Evolutionary conservation across 1,139 yeast genomes (phyloP).

Genomic region (Yamadazyma kanchanaburiensis): DNA sequence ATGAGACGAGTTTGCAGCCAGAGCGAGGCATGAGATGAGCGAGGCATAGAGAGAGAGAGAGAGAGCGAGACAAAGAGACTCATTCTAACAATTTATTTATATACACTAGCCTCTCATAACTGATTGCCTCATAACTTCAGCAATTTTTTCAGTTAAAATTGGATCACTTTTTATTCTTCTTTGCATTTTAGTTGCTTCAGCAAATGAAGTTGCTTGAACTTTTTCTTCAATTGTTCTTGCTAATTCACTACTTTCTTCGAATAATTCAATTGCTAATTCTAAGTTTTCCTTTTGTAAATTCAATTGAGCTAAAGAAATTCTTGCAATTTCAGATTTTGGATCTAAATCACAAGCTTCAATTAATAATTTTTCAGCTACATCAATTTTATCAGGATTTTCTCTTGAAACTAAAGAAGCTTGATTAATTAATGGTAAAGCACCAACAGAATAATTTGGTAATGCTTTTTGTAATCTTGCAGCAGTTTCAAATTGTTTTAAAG

Average conservation of each 20-base stretch:
- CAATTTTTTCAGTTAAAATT: conserved; percentile 44
- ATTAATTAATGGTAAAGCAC: conserved; percentile 87
- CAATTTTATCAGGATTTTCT: conserved; percentile 51
- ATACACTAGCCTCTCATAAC: no score
- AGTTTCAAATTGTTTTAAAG: conserved; percentile 80
- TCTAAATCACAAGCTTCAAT: conserved; percentile 78
- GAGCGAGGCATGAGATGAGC: no score
- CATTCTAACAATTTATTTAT: no score
- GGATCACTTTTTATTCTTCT: conserved; percentile 68
- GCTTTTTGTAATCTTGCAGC: conserved; percentile 82
- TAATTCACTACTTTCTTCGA: conserved; percentile 77
- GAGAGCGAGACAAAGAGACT: no score
- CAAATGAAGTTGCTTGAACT: conserved; percentile 86
- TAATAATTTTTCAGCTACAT: conserved; percentile 65
- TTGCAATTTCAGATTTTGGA: conserved; percentile 85
- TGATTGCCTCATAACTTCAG: conserved; percentile 40
- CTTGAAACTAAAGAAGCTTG: conserved; percentile 76
- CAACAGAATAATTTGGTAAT: conserved; percentile 59
- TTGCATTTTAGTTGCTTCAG: conserved; percentile 88
- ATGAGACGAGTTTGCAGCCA: no score
- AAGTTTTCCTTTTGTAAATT: conserved; percentile 79
- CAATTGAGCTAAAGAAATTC: conserved; percentile 86
- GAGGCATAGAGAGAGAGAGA: no score
- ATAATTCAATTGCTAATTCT: conserved; percentile 76
- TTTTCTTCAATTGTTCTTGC: conserved; percentile 86